phyloP scores from a whole-genome alignment of 2,329 filamentous ascomycete genomes.

The Colletotrichum sp. region DNA sequence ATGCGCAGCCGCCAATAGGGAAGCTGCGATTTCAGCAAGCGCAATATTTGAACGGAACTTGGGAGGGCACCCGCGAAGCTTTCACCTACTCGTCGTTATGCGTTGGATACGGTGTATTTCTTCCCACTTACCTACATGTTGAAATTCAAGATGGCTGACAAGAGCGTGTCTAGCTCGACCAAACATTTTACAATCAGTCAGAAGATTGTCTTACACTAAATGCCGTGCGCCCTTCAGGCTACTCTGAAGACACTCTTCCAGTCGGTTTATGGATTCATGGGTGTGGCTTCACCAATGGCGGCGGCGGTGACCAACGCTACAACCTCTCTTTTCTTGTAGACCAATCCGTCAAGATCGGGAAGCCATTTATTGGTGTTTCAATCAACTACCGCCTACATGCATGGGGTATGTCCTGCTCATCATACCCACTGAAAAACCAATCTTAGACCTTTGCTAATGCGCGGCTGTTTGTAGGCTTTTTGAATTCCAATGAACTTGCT shows the following conservation, averaged over 20 bases:
- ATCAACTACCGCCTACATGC: constrained; percentile 40
- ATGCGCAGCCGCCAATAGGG: background rate
- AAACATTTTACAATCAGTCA: background rate
- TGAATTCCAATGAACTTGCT: background rate
- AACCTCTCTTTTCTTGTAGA: constrained; percentile 37
- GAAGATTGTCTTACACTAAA: background rate
- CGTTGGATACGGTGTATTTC: background rate
- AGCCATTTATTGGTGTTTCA: constrained; percentile 49
- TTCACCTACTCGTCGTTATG: background rate
- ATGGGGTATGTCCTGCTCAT: constrained; percentile 36
- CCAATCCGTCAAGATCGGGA: constrained; percentile 44
- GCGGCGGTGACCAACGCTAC: background rate
- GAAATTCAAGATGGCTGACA: background rate
- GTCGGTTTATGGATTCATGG: background rate
- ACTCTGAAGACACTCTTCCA: background rate
- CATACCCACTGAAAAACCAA: constrained; percentile 41
- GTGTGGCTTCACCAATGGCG: constrained; percentile 16
- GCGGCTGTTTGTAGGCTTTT: background rate
- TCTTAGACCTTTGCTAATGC: background rate
- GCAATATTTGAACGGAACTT: background rate
- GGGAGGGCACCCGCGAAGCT: background rate
- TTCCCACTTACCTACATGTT: background rate
- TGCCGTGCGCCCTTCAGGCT: background rate
- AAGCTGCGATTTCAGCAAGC: background rate
- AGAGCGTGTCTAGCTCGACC: background rate